Evolutionary conservation across 2,329 filamentous ascomycete species (phyloP).

Genomic region (Teratosphaeria pseudoeucalypti): DNA sequence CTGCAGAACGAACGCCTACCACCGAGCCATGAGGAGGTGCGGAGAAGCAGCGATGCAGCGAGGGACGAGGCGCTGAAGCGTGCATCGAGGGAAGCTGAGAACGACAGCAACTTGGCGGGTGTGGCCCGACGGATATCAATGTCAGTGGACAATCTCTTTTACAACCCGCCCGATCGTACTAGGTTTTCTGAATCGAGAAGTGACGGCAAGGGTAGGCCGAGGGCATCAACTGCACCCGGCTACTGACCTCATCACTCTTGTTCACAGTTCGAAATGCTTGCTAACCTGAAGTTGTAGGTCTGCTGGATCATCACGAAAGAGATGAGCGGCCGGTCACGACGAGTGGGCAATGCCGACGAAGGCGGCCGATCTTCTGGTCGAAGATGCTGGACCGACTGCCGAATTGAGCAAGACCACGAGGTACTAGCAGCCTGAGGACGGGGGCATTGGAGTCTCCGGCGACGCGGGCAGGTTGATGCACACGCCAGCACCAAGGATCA

Average conservation of each 20-base stretch:
- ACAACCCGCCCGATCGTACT: background rate
- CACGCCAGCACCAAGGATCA: background rate
- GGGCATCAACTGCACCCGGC: constrained; percentile 42
- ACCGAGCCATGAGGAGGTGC: constrained; percentile 84
- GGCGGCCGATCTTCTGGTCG: background rate
- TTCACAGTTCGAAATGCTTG: background rate
- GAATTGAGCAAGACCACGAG: background rate
- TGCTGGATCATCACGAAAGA: background rate
- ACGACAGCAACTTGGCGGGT: constrained; percentile 76
- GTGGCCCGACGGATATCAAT: constrained; percentile 90
- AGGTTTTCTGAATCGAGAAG: constrained; percentile 32
- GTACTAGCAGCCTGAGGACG: background rate
- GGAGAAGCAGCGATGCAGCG: constrained; percentile 70
- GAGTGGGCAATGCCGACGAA: background rate
- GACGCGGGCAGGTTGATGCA: background rate
- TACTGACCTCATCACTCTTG: background rate
- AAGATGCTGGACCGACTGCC: background rate
- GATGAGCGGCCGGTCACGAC: background rate
- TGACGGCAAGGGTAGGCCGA: constrained; percentile 38
- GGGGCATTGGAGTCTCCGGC: background rate
- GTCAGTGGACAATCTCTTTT: constrained; percentile 46
- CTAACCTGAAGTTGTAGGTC: background rate
- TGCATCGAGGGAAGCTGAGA: constrained; percentile 79
- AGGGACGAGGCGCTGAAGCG: constrained; percentile 74
- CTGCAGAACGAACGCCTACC: constrained; percentile 91